Conservation (phyloP, 805 yeast species). For the Ogataea paraovalis region DNA sequence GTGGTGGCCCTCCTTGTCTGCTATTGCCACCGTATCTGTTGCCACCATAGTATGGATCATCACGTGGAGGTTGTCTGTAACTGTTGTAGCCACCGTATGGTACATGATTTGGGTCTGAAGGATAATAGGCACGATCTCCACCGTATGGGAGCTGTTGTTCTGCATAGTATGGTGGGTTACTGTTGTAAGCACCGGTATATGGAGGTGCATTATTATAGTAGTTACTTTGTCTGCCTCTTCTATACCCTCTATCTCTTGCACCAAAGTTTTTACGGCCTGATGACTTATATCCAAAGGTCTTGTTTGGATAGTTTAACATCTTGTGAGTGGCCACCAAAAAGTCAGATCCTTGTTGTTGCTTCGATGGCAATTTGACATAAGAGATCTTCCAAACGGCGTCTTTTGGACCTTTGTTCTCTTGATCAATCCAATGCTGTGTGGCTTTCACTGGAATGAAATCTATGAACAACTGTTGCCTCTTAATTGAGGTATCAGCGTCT, state of each 20-base stretch:
- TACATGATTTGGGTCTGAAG: not conserved
- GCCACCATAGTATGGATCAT: slow-evolving; percentile 5
- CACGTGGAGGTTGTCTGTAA: not conserved
- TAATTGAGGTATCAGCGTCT: slow-evolving; percentile 12
- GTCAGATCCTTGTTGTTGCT: slow-evolving; percentile 22
- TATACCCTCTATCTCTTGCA: slow-evolving; percentile 14
- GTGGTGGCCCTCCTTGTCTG: not conserved
- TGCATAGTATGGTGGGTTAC: slow-evolving; percentile 2
- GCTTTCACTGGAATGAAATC: slow-evolving; percentile 45
- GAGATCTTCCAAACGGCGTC: slow-evolving; percentile 44
- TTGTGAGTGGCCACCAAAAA: slow-evolving; percentile 29
- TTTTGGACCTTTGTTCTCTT: slow-evolving; percentile 41
- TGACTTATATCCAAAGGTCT: slow-evolving; percentile 32
- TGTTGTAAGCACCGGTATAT: not conserved
- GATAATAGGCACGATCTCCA: not conserved
- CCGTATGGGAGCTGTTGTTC: not conserved
- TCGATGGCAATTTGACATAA: slow-evolving; percentile 33
- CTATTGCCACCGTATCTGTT: slow-evolving; percentile 2
- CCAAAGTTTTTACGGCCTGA: slow-evolving; percentile 14
- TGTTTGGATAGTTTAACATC: slow-evolving; percentile 33
- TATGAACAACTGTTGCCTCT: slow-evolving; percentile 32
- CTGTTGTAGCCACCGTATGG: not conserved
- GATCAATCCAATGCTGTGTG: slow-evolving; percentile 42
- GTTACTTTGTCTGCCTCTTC: slow-evolving; percentile 5
- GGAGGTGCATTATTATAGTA: slow-evolving; percentile 1